Conservation (phyloP, 177 flowering plant species). For the Vitis hybrid region DNA sequence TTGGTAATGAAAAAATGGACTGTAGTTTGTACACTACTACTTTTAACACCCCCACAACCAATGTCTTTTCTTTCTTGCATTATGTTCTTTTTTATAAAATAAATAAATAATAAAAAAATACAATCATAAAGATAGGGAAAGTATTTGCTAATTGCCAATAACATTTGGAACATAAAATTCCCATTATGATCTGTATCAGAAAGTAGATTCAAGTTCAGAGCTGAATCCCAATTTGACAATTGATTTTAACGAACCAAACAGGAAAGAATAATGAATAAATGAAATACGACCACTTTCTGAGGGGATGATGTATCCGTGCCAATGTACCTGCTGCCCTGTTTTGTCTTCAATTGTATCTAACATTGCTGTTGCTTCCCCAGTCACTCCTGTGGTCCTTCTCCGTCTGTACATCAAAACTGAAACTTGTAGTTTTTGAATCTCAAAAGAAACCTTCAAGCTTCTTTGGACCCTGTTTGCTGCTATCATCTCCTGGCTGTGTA, state of each 20-base stretch:
- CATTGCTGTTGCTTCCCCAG: conserved; percentile 3
- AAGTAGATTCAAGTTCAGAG: conserved; percentile 8
- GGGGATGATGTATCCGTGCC: background rate
- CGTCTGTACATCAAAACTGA: background rate
- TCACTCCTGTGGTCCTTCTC: background rate
- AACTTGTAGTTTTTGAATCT: background rate
- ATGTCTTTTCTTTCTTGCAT: no score
- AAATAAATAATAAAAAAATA: no score
- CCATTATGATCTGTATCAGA: conserved; percentile 1
- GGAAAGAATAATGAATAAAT: conserved; percentile 21
- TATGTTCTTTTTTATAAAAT: no score
- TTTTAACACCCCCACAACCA: no score
- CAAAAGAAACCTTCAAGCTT: background rate
- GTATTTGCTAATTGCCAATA: no score
- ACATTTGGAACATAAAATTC: background rate
- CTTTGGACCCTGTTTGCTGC: conserved; percentile 7
- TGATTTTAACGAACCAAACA: background rate
- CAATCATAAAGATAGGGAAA: no score
- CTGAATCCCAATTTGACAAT: conserved; percentile 5
- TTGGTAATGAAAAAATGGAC: no score
- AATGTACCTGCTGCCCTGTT: conserved; percentile 1
- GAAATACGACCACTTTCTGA: conserved; percentile 1
- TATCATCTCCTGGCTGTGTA: background rate
- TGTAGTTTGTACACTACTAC: no score
- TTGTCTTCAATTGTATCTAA: background rate